Percentiles rank a stretch among this genome's conserved stretches.
phyloP scores from a whole-genome alignment of 345 rosid genomes.

The Limnanthes douglasii region DNA sequence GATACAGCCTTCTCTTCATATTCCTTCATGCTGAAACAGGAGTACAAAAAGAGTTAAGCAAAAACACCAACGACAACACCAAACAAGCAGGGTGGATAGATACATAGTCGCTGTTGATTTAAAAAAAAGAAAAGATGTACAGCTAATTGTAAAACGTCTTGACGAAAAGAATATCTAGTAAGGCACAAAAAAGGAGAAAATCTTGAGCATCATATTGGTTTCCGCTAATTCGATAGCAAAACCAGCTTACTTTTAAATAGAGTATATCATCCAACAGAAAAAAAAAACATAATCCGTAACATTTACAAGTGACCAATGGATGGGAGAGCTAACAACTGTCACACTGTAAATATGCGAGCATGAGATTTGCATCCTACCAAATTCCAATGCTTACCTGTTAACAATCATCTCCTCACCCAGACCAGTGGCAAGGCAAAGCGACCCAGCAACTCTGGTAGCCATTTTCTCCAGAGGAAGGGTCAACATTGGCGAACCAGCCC shows the following conservation, averaged over 20 bases:
- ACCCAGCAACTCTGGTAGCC: constrained; percentile 99
- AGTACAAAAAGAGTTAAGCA: neutral
- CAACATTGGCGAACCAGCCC: constrained; percentile 99
- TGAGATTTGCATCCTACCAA: neutral
- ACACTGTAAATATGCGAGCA: too few species aligned
- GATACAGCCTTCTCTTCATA: constrained; percentile 88
- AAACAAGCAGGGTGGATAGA: neutral
- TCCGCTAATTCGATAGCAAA: too few species aligned
- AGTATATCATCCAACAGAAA: constrained; percentile 1
- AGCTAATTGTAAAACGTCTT: too few species aligned
- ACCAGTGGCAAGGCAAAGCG: constrained; percentile 92
- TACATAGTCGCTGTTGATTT: too few species aligned
- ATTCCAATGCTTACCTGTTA: constrained; percentile 29
- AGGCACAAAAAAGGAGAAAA: too few species aligned
- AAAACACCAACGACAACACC: neutral
- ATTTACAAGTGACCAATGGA: too few species aligned
- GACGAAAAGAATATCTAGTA: too few species aligned
- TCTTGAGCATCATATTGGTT: too few species aligned
- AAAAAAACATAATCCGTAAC: neutral
- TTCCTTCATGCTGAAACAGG: constrained; percentile 53
- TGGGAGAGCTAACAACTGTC: too few species aligned
- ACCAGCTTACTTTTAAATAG: too few species aligned
- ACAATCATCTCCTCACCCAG: constrained; percentile 98
- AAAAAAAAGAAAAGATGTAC: too few species aligned
- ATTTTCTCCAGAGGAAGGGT: constrained; percentile 97